Conservation (phyloP, 495 filamentous ascomycete species). For the Aspergillus bridgeri region DNA sequence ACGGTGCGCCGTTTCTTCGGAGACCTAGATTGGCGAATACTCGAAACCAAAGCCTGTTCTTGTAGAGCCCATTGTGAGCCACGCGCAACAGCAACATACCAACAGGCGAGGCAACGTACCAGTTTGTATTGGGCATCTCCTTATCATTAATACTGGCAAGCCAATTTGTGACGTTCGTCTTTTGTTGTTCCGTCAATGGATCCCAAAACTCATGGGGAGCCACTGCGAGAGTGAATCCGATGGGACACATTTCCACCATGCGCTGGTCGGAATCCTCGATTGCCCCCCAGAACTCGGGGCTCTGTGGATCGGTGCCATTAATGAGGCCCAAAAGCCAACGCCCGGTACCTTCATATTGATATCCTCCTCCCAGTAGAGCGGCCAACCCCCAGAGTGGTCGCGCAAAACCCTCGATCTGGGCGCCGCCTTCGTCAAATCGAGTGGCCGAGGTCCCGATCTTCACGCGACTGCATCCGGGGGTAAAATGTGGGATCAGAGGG, state of each 20-base stretch:
- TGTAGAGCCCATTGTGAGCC: background rate
- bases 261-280: constrained; percentile 71
- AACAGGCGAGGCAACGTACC: constrained; percentile 26
- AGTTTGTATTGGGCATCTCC: constrained; percentile 62
- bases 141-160: constrained; percentile 71
- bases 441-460: constrained; percentile 63
- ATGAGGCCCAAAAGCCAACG: constrained; percentile 66
- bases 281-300: constrained; percentile 69
- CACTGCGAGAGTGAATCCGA: constrained; percentile 63
- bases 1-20: constrained; percentile 64
- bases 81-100: background rate
- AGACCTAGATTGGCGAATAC: constrained; percentile 79
- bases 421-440: constrained; percentile 70
- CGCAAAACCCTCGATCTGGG: constrained; percentile 72
- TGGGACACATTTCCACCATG: constrained; percentile 83
- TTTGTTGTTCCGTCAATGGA: constrained; percentile 55
- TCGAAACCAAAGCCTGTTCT: constrained; percentile 63
- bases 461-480: constrained; percentile 53
- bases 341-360: constrained; percentile 56
- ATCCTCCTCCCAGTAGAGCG: constrained; percentile 62
- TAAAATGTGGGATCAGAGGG: constrained; percentile 62
- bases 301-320: constrained; percentile 62
- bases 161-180: constrained; percentile 62
- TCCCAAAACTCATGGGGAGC: constrained; percentile 63
- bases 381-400: constrained; percentile 74